Evolutionary conservation across 1,284 basidiomycete genomes (phyloP).

Genomic region (Microbotryum silenes-acaulis): DNA sequence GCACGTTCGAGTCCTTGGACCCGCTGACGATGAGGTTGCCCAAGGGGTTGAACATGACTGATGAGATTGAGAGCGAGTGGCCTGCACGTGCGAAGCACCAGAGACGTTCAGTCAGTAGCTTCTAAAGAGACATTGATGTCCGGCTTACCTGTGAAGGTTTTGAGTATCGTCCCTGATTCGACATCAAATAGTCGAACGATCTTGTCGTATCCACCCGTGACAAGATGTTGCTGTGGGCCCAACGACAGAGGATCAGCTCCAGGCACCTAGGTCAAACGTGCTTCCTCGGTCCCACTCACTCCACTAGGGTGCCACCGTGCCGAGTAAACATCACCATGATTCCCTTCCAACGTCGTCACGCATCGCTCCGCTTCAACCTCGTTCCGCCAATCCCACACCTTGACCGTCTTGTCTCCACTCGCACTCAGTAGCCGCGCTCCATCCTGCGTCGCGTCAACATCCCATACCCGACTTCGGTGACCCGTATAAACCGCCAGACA

Average conservation of each 20-base stretch:
- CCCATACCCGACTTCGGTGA: slow-evolving; percentile 46
- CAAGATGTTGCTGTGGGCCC: slow-evolving; percentile 38
- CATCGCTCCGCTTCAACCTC: slow-evolving; percentile 30
- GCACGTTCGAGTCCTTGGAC: slow-evolving; percentile 46
- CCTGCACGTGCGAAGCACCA: slow-evolving; percentile 31
- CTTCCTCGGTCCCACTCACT: slow-evolving; percentile 16
- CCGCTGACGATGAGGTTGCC: slow-evolving; percentile 46
- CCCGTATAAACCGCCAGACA: slow-evolving; percentile 36
- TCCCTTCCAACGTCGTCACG: slow-evolving; percentile 34
- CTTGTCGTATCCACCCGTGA: slow-evolving; percentile 46
- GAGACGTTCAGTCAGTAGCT: too few relatives aligned
- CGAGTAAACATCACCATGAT: slow-evolving; percentile 46
- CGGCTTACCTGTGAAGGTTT: slow-evolving; percentile 43
- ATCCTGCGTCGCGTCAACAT: slow-evolving; percentile 38
- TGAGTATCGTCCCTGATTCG: slow-evolving; percentile 42
- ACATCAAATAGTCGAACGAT: slow-evolving; percentile 46
- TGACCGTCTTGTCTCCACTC: slow-evolving; percentile 45
- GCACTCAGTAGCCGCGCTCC: slow-evolving; percentile 40
- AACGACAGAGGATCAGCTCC: slow-evolving; percentile 2
- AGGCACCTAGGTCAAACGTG: too few relatives aligned
- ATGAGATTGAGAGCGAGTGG: slow-evolving; percentile 44
- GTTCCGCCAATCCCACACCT: slow-evolving; percentile 42
- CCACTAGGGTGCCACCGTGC: slow-evolving; percentile 44
- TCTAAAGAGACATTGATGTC: too few relatives aligned
- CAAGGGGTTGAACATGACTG: slow-evolving; percentile 44